Evolutionary conservation across 148 eudicot genomes (phyloP).

Genomic region (Arctostaphylos glauca): DNA sequence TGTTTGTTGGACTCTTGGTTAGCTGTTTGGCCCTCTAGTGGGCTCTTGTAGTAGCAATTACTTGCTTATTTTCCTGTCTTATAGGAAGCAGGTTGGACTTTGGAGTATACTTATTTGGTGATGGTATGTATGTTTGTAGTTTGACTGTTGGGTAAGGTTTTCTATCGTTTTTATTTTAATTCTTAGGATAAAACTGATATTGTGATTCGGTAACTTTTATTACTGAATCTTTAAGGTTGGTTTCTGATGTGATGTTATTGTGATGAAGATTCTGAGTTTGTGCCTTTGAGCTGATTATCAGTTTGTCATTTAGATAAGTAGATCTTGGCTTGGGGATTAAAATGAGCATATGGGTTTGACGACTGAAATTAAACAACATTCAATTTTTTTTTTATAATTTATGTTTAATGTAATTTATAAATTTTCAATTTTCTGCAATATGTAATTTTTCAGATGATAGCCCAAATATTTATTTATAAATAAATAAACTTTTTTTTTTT

Average conservation of each 20-base stretch:
- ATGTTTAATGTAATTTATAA: no score
- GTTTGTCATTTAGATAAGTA: no score
- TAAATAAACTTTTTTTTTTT: no score
- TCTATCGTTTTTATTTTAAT: background rate
- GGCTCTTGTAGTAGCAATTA: background rate
- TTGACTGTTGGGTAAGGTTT: background rate
- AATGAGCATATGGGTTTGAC: no score
- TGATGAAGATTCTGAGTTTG: no score
- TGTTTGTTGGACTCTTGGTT: slow-evolving; percentile 27
- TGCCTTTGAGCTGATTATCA: no score
- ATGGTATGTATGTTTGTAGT: background rate
- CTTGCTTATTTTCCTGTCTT: background rate
- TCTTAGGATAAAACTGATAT: background rate
- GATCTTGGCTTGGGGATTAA: no score
- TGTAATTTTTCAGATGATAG: no score
- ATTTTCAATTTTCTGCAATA: no score
- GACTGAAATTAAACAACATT: no score
- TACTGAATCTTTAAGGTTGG: background rate
- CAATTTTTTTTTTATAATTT: no score
- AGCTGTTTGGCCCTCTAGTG: slow-evolving; percentile 12
- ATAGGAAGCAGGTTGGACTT: background rate
- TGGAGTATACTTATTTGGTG: background rate
- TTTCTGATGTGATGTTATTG: background rate
- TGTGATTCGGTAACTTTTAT: background rate
- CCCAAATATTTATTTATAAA: no score